Base-by-base conservation (phyloP, 2,329 filamentous ascomycete species). In the Lecanoromycetidae sp. region DNA sequence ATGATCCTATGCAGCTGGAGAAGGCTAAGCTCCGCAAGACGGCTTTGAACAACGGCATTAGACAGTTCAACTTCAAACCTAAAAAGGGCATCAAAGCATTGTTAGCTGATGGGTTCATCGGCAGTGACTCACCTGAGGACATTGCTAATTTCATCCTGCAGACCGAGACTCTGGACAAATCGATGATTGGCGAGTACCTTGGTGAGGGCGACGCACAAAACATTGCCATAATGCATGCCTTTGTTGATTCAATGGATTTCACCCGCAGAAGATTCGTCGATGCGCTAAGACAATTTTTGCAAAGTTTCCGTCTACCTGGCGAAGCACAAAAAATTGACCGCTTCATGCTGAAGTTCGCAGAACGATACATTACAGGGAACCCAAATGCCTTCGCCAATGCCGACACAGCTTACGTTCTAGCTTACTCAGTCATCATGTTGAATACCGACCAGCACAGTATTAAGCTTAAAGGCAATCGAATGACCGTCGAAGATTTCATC, bases 241-340 rank as follows among this genome's bases (percentile, higher is more conserved):
- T 98, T 63, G 90, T 98, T 10, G 90, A 98, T 57, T 69, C 74
- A 17, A 95, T 98, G 87, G 85, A 96, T 38, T 98, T 98, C 57
- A 76, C 78, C 8, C 88, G 88, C 63, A 86, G 82, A 46, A 81
- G 88, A 2, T 98, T 98, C 57, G 90, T 95, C 5, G 90, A 95
- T 63, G 83, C 91, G 12, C 69, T 98, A 22, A 80, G 91, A 30
- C 81, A 87, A 49, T 98, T 98, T 58, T 70, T 98, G 10, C 91
- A 98, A 63, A 84, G 87, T 23, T 98, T 98, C 71, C 83, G 91
- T 53, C 71, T 98, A 12, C 91, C 91, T 0, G 91, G 91, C 51
- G 91, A 98, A 65, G 88, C 88, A 0, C 91, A 98, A 62, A 98
- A 98, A 70, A 98, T 98, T 56, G 91, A 98, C 77, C 85, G 91